Base-by-base conservation (phyloP, 2,329 filamentous ascomycete genomes). In the Tolypocladium guangdongense region DNA sequence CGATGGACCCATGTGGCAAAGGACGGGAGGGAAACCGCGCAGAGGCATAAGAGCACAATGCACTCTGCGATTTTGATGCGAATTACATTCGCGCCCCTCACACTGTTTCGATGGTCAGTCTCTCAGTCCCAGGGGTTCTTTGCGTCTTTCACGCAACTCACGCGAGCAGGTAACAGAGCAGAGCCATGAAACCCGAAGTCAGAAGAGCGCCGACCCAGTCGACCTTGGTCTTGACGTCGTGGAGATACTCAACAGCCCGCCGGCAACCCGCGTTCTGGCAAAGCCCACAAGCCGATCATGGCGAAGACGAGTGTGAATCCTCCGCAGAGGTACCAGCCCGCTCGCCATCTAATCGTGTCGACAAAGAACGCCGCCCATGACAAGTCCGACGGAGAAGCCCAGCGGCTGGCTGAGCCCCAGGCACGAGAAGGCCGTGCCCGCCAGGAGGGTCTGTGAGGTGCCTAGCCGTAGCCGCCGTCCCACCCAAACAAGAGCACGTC, bases 1-100 rank as follows among this genome's bases (percentile, higher is more conserved):
- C 69, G 67, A 12, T 71, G 69, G 49, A 81, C 73, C 81, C 81
- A 85, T 11, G 68, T 61, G 45, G 77, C 65, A 60, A 85, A 85
- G 0, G 65, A 59, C 0, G 75, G 74, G 3, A 82, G 63, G 2
- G 74, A 58, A 3, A 68, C 57, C 2, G 74, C 55, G 4, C 73
- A 71, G 3, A 78, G 52, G 2, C 66, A 65, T 0, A 84, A 63
- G 2, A 80, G 61, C 0, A 68, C 66, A 20, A 81, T 74, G 37
- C 71, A 77, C 0, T 63, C 59, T 0, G 73, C 63, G 0, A 73
- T 60, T n/a, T 63, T 66, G 49, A 82, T 76, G 1, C 68, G 69
- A 0, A 66, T 58, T 2, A 69, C 62, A 49, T 69, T 64, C 11
- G 68, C 68, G 30, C 72, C 74, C 12, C 77, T 43, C 27, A 65